A percentile compares a stretch with the other conserved stretches of the same genome.
Evolutionary conservation across 1,139 yeast genomes (phyloP).

Genomic region (Pichia sp.): DNA sequence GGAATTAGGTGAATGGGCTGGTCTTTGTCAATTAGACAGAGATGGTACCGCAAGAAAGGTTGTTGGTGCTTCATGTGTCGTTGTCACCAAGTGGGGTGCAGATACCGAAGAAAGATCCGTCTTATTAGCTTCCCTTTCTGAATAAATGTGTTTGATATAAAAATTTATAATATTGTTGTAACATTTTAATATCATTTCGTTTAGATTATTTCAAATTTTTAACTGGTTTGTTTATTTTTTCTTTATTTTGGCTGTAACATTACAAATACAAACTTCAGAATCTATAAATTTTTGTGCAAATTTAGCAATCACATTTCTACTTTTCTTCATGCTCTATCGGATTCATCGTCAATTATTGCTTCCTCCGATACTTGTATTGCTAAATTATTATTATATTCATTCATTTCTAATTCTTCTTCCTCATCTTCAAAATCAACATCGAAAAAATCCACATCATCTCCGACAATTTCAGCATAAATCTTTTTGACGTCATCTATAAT

Average conservation of each 20-base stretch:
- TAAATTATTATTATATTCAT: conserved; percentile 6
- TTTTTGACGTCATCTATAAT: conserved; percentile 73
- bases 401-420: conserved; percentile 40
- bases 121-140: conserved; percentile 94
- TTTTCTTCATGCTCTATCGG: background rate
- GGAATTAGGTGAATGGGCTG: conserved; percentile 99
- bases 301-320: background rate
- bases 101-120: conserved; percentile 97
- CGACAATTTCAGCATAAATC: conserved; percentile 70
- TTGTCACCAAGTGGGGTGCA: conserved; percentile 99
- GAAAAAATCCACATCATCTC: conserved; percentile 90
- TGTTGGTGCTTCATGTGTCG: conserved; percentile 99
- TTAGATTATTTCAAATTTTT: too few relatives aligned
- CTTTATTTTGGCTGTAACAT: too few relatives aligned
- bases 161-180: too few relatives aligned
- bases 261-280: too few relatives aligned
- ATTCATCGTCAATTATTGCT: background rate
- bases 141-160: conserved; percentile 41
- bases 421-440: conserved; percentile 96
- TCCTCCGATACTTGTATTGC: conserved; percentile 6
- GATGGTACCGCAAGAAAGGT: conserved; percentile 99
- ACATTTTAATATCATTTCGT: too few relatives aligned
- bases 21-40: conserved; percentile 99
- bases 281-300: too few relatives aligned
- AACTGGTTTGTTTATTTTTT: too few relatives aligned